A percentile compares a stretch with the other conserved stretches of the same genome.
phyloP scores from a whole-genome alignment of 2,329 filamentous ascomycete genomes.

The Lecanicillium sp. region DNA sequence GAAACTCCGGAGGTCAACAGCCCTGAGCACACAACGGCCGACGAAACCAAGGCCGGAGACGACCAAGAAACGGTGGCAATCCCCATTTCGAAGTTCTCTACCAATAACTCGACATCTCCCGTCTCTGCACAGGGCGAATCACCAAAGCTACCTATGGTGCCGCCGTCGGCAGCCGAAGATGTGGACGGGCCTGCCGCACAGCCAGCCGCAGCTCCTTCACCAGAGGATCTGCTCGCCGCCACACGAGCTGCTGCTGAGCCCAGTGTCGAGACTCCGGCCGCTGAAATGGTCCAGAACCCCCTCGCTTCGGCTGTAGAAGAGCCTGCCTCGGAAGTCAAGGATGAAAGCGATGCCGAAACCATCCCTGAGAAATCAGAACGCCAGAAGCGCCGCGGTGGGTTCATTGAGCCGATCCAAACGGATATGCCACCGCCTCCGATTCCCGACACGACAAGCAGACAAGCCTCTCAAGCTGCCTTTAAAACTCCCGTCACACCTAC shows the following conservation, averaged over 20 bases:
- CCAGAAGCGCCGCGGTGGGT: constrained; percentile 15
- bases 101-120: constrained; percentile 10
- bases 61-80: constrained; percentile 12
- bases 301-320: constrained; percentile 3
- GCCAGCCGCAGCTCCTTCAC: constrained; percentile 12
- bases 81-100: constrained; percentile 37
- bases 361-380: too few relatives aligned
- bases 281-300: constrained; percentile 2
- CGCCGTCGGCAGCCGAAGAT: neutral
- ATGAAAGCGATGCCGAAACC: constrained; percentile 13
- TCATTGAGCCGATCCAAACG: constrained; percentile 49
- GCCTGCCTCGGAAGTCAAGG: constrained; percentile 7
- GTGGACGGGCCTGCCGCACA: neutral
- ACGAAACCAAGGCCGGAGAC: neutral
- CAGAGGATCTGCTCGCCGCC: constrained; percentile 18
- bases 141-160: neutral
- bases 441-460: neutral
- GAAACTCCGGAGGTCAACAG: too few relatives aligned
- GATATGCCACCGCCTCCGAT: constrained; percentile 49
- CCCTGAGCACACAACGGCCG: too few relatives aligned
- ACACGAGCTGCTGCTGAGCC: constrained; percentile 12
- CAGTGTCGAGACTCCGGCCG: constrained; percentile 8
- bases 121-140: neutral
- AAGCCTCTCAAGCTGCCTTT: neutral
- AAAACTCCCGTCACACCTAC: constrained; percentile 7